Evolutionary conservation across 2,329 filamentous ascomycete genomes (phyloP).

Genomic region (Monosporascus sp.): DNA sequence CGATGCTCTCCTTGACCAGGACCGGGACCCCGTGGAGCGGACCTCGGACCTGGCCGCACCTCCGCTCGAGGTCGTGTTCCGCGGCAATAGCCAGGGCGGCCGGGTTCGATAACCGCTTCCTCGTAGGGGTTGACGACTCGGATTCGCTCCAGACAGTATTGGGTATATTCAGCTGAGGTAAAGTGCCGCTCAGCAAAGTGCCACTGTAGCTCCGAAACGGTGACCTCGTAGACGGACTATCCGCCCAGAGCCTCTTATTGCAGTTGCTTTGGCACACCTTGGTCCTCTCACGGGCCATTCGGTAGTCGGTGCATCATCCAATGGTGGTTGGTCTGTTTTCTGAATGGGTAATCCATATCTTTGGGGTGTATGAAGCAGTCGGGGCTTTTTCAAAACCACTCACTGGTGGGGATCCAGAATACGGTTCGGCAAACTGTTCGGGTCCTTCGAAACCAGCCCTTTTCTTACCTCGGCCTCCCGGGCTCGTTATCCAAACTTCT

Average conservation of each 20-base stretch:
- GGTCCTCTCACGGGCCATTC: not conserved
- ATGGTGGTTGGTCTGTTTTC: no score
- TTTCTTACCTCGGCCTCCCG: no score
- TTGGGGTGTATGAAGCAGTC: no score
- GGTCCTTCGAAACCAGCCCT: no score
- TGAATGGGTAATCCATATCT: no score
- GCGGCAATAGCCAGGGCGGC: conserved; percentile 34
- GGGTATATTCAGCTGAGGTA: not conserved
- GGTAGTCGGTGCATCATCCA: not conserved
- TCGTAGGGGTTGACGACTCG: conserved; percentile 27
- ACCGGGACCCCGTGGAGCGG: conserved; percentile 62
- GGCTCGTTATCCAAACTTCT: no score
- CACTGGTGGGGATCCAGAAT: no score
- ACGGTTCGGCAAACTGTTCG: no score
- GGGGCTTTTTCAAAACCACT: no score
- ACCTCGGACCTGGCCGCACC: conserved; percentile 18
- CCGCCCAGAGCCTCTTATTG: not conserved
- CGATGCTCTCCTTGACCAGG: conserved; percentile 64
- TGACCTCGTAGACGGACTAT: not conserved
- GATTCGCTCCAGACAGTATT: not conserved
- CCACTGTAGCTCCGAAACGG: not conserved
- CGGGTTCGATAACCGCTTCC: conserved; percentile 30
- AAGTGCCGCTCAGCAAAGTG: not conserved
- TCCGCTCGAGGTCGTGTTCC: conserved; percentile 27
- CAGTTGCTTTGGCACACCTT: not conserved